Conservation (phyloP, 257 asterid species). For the Avicennia marina region DNA sequence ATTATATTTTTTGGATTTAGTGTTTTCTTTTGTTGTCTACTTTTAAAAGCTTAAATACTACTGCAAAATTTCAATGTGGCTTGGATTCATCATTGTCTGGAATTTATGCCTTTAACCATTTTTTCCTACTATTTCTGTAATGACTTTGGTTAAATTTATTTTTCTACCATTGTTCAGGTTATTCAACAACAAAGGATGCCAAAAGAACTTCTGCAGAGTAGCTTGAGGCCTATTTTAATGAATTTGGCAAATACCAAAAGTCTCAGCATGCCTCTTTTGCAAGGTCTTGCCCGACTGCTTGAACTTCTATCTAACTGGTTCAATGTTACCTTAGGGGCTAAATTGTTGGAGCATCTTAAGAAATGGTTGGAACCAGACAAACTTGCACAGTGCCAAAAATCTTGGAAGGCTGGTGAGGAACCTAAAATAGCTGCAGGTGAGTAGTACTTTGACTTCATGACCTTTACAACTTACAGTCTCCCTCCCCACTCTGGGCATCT, state of each 20-base stretch:
- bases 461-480: not conserved
- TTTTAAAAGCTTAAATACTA: too few species aligned
- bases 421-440: conserved; percentile 99
- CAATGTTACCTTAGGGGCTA: conserved; percentile 97
- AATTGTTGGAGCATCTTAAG: conserved; percentile 95
- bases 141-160: conserved; percentile 3
- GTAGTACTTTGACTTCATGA: conserved; percentile 23
- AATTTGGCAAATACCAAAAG: conserved; percentile 97
- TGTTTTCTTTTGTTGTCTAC: too few species aligned
- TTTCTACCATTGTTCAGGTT: conserved; percentile 48
- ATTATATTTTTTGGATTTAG: too few species aligned
- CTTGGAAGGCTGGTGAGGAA: conserved; percentile 99
- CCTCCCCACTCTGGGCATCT: not conserved
- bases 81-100: too few species aligned
- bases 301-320: conserved; percentile 98
- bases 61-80: too few species aligned
- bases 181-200: conserved; percentile 97
- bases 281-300: conserved; percentile 96
- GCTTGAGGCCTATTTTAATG: conserved; percentile 96
- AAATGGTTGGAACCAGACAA: conserved; percentile 99
- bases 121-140: not conserved
- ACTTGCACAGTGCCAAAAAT: conserved; percentile 85
- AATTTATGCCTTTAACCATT: too few species aligned
- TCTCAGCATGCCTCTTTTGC: conserved; percentile 98
- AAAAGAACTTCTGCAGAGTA: conserved; percentile 95